Base-by-base conservation (phyloP, 192 early-diverging fungal species). In the Coemansia nantahalensis region DNA sequence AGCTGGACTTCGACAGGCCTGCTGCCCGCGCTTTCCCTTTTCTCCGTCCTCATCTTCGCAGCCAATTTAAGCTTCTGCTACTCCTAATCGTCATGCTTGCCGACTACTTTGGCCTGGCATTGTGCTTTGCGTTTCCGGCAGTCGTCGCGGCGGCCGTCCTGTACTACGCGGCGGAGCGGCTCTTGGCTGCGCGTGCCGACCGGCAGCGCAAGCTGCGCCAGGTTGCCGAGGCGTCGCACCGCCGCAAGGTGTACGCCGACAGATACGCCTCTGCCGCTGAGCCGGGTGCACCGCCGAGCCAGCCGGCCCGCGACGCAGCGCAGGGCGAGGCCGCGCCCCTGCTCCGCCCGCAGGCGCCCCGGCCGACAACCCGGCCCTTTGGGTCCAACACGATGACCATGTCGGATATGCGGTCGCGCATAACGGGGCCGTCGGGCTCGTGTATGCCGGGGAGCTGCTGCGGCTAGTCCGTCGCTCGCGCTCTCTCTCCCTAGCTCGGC, bases 301-400 rank as follows among this genome's bases (percentile, higher is more conserved):
- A n/a, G n/a, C n/a, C n/a, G n/a, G 16, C 16, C 16, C 23, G 21
- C 24, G 23, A 38, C 37, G n/a, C 36, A 15, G 30, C 24, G 4
- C 36, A 38, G 23, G n/a, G 13, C 19, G 13, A 45, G 21, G 1
- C 48, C 32, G 15, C 50, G 11, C 39, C 40, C 15, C 49, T 57
- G 21, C 26, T 66, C 39, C 64, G 64, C 10, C 51, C 64, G 13
- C 50, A 46, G 18, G 41, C 39, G 33, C 68, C 68, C 1, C 46
- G 51, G 1, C 40, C 61, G 24, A 52, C 53, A 15, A 22, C 24
- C 15, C 24, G 19, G 7, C 39, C 51, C 19, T 75, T 67, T 56
- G 71, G 71, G 12, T 54, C 70, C 0, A 12, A 39, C 9, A 46
- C 38, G 16, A 59, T 59, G 51, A 68, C 65, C 12, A 49, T 68